phyloP scores from a whole-genome alignment of 768 basidiomycete species.

The Lactifluus pinguis region DNA sequence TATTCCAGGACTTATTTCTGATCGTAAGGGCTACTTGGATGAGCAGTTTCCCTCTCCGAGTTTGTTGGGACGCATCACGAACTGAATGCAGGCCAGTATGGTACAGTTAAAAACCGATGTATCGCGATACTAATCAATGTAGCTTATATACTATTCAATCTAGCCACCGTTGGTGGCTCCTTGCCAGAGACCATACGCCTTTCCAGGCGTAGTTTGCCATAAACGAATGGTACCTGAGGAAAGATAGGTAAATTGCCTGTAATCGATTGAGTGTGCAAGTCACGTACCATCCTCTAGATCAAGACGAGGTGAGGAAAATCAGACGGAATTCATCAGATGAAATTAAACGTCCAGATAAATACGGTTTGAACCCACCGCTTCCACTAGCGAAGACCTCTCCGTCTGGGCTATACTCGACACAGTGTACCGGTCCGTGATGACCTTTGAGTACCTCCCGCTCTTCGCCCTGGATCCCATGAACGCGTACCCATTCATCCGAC shows the following conservation, averaged over 20 bases:
- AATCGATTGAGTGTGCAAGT: not conserved
- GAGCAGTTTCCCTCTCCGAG: not conserved
- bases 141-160: not conserved
- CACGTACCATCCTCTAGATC: constrained; percentile 62
- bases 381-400: constrained; percentile 97
- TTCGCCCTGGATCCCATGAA: constrained; percentile 84
- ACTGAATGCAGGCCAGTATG: not conserved
- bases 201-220: constrained; percentile 96
- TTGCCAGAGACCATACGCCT: constrained; percentile 88
- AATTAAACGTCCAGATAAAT: not conserved
- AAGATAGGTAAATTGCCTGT: constrained; percentile 6
- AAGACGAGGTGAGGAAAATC: constrained; percentile 8
- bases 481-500: constrained; percentile 92
- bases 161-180: constrained; percentile 39
- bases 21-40: not conserved
- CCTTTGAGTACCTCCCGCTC: constrained; percentile 91
- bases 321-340: constrained; percentile 9
- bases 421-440: constrained; percentile 95
- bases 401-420: constrained; percentile 89
- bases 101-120: constrained; percentile 2
- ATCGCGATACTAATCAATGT: constrained; percentile 7
- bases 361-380: constrained; percentile 58
- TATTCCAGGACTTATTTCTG: not conserved
- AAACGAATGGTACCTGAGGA: constrained; percentile 79
- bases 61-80: not conserved